Evolutionary conservation across 2,329 filamentous ascomycete genomes (phyloP), one percentile per base, ranked within the genome.

Genomic region (Pseudogymnoascus sp.): DNA sequence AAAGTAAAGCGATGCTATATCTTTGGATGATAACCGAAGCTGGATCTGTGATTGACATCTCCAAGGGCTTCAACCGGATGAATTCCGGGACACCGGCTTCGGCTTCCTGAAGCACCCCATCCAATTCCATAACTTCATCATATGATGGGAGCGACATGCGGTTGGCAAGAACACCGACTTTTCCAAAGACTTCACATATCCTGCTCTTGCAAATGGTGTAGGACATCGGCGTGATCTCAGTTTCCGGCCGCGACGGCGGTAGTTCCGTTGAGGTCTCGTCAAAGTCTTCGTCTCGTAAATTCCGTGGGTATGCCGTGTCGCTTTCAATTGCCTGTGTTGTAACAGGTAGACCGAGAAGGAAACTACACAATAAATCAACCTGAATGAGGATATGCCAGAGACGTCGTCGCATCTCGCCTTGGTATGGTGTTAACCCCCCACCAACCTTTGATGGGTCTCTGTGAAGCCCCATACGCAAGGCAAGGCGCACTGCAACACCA

Each of bases 371-470:
- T 2, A 86, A 72, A 68, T 90, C 87, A 55, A 88, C 78, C 68
- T 87, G 84, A 27, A 77, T 71, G 2, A 79, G 77, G 65, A 83
- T 75, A 65, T 80, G 78, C 82, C 82, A 84, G 66, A 80, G 71
- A 62, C 86, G 77, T 36, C 85, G 78, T 64, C 86, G 79, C 81
- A 89, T 91, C 76, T 93, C 90, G 78, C 84, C 89, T 74, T 91
- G 84, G 67, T 89, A 92, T 5, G 88, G 85, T 1, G 85, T 82
- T 41, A 93, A 81, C 15, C 58, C 59, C 12, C 66, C 64, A 65
- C 78, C 78, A 67, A 75, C 75, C 36, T 69, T 70, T 15, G 48
- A 63, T 2, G 81, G 78, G 64, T 85, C 83, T 17, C 83, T 79
- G 66, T 85, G 83, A 13, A 84, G 73, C 8, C 83, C 83, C 80